Evolutionary conservation across 352 stramenopile species (phyloP).

Genomic region (Globisporangium parvum): DNA sequence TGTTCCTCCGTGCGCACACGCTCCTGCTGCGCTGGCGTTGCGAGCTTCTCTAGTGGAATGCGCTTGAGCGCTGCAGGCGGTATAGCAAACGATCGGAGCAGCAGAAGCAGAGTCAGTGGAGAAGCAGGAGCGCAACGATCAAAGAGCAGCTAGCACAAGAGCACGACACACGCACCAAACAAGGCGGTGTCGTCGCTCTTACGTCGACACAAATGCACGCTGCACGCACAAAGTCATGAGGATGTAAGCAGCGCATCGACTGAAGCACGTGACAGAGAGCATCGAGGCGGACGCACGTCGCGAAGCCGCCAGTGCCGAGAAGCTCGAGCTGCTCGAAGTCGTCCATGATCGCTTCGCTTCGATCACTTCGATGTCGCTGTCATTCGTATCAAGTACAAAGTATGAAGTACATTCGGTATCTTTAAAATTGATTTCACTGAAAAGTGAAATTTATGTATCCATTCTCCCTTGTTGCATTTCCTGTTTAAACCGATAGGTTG

Average conservation of each 20-base stretch:
- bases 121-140: background rate
- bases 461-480: too few species aligned
- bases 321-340: constrained; percentile 38
- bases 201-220: constrained; percentile 44
- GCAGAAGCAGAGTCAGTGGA: too few species aligned
- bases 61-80: constrained; percentile 41
- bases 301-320: constrained; percentile 58
- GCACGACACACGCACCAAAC: constrained; percentile 14
- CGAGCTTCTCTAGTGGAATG: constrained; percentile 35
- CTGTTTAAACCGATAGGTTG: too few species aligned
- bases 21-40: constrained; percentile 29
- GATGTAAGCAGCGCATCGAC: background rate
- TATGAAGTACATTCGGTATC: too few species aligned
- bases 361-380: too few species aligned
- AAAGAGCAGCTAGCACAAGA: too few species aligned
- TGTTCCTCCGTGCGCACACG: constrained; percentile 38
- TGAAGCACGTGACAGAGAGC: too few species aligned
- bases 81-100: background rate
- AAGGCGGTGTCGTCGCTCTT: constrained; percentile 17
- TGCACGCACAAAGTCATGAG: constrained; percentile 9
- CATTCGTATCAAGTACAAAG: too few species aligned
- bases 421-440: too few species aligned
- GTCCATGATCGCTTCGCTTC: too few species aligned
- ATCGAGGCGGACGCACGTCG: constrained; percentile 24
- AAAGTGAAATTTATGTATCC: too few species aligned